Evolutionary conservation across 2,329 filamentous ascomycete species (phyloP).

Genomic region (Alternaria rosae): DNA sequence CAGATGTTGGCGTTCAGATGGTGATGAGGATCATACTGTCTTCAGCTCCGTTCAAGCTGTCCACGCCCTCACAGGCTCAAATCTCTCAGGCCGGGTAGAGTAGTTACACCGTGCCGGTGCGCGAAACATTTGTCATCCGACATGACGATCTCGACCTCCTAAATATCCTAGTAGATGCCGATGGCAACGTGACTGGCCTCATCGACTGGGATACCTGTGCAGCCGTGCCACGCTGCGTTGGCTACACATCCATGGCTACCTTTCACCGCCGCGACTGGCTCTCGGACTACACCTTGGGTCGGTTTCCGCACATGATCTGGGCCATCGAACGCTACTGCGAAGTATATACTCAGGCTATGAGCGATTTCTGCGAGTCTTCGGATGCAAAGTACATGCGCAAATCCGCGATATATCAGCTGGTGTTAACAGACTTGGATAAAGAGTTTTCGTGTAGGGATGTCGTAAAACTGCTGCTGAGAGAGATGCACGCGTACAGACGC

Average conservation of each 20-base stretch:
- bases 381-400: conserved; percentile 23
- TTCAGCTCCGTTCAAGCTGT: neutral
- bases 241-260: conserved; percentile 16
- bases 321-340: conserved; percentile 17
- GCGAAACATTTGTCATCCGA: conserved; percentile 25
- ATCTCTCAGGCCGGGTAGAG: neutral
- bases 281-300: neutral
- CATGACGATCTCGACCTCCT: conserved; percentile 35
- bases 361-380: neutral
- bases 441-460: conserved; percentile 2
- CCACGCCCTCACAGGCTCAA: neutral
- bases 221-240: conserved; percentile 22
- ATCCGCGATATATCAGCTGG: conserved; percentile 15
- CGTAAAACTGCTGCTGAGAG: conserved; percentile 2
- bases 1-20: neutral
- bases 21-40: conserved; percentile 1
- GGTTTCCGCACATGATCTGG: conserved; percentile 2
- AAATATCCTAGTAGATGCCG: conserved; percentile 30
- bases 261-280: conserved; percentile 24
- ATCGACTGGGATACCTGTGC: conserved; percentile 29
- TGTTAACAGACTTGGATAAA: conserved; percentile 6
- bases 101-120: neutral
- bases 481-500: conserved; percentile 11
- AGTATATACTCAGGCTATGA: conserved; percentile 21
- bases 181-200: conserved; percentile 30